Evolutionary conservation across 805 yeast genomes (phyloP), one percentile per base, ranked within the genome.

Genomic region (Metschnikowia henanensis): DNA sequence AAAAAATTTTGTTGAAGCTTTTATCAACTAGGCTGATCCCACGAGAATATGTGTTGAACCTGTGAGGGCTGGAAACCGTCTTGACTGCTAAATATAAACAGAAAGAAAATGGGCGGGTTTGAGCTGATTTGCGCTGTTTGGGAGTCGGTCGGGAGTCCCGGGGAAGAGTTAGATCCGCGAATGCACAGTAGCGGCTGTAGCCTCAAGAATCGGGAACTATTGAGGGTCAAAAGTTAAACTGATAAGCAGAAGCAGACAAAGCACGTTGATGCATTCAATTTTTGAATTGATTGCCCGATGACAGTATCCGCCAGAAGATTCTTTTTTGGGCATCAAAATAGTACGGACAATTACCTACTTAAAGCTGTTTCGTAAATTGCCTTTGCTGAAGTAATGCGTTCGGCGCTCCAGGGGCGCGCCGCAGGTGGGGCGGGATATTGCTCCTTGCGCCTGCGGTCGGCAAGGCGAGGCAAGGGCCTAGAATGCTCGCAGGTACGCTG

Each of bases 331-430:
- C n/a, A n/a, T n/a, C n/a, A n/a, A n/a, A n/a, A n/a, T n/a, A n/a
- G n/a, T n/a, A n/a, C n/a, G n/a, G n/a, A n/a, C 21, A 20, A 33
- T 8, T 21, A 16, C n/a, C n/a, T 20, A 33, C 18, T 15, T 20
- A 19, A 13, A 12, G 13, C 13, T 20, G 26, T n/a, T 33, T 12
- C 23, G 26, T 33, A 5, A n/a, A 19, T 22, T 12, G 25, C 26
- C 23, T 4, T 33, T 20, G 21, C 35, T 7, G 7, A 12, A 3
- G 4, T 12, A 13, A 19, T 33, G 36, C 36, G 21, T 16, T 20
- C n/a, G 26, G 26, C 26, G 12, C 40, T n/a, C 6, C 9, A 30
- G 29, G 30, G 4, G 30, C 35, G 41, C 33, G 41, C 41, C 35
- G 21, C 30, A 31, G 35, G 29, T 30, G 35, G 26, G 26, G 30